Evolutionary conservation across 805 yeast genomes (phyloP).

Genomic region (Diddensiella transvaalensis): DNA sequence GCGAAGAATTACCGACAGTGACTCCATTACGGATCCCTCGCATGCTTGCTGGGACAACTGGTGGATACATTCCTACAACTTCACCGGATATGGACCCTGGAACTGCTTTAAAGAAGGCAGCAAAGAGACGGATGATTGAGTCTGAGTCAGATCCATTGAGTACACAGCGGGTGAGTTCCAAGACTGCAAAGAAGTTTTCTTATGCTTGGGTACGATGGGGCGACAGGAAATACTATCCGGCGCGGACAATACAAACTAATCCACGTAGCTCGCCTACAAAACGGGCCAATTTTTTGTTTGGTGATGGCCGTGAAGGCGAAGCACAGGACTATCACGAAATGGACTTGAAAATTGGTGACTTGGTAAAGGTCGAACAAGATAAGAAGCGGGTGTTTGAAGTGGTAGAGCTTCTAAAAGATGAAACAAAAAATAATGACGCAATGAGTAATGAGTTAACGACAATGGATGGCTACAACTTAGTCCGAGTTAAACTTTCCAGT

Average conservation of each 20-base stretch:
- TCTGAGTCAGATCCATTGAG: not conserved
- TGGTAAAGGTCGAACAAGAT: conserved; percentile 19
- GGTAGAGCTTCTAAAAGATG: conserved; percentile 8
- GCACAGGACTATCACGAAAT: conserved; percentile 7
- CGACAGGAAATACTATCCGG: conserved; percentile 8
- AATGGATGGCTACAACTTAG: not conserved
- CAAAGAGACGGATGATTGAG: not conserved
- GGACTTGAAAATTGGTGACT: conserved; percentile 21
- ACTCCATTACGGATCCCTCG: conserved; percentile 1
- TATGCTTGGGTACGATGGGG: conserved; percentile 11
- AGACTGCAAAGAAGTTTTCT: not conserved
- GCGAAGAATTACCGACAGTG: not conserved
- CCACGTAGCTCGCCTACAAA: not conserved
- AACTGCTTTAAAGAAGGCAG: not conserved
- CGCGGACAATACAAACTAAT: not conserved
- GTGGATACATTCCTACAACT: conserved; percentile 2
- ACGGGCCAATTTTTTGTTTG: conserved; percentile 1
- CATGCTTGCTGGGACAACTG: not conserved
- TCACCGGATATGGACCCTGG: conserved; percentile 6
- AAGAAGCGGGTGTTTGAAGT: conserved; percentile 15
- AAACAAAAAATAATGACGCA: not conserved
- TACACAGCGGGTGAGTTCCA: not conserved
- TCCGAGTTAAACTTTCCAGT: not conserved
- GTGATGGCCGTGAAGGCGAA: conserved; percentile 4
- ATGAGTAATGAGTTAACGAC: not conserved